Conservation (phyloP, 169 alveolate genomes). For the Eimeria acervulina region DNA sequence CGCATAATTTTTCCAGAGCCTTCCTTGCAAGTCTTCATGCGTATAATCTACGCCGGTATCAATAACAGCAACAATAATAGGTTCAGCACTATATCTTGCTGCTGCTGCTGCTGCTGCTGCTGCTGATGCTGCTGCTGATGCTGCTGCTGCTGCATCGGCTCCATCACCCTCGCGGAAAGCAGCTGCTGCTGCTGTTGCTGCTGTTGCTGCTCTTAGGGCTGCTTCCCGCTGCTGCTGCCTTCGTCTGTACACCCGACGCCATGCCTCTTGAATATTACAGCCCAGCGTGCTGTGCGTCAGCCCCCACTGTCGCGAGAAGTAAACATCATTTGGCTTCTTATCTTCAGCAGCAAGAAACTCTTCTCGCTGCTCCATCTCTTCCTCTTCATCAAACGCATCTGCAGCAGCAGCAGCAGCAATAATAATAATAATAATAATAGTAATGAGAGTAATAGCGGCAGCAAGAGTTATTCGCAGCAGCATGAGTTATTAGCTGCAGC, state of each 20-base stretch:
- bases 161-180: neutral
- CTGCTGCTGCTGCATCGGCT: slow-evolving; percentile 6
- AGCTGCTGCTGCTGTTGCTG: no score
- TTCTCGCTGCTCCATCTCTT: neutral
- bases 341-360: neutral
- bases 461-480: no score
- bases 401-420: no score
- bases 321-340: slow-evolving; percentile 41
- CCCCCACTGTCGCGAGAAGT: slow-evolving; percentile 73
- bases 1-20: slow-evolving; percentile 87
- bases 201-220: no score
- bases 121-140: neutral
- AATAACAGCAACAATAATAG: slow-evolving; percentile 69
- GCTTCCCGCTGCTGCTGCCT: slow-evolving; percentile 56
- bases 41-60: slow-evolving; percentile 88
- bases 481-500: no score
- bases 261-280: slow-evolving; percentile 32
- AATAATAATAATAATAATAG: neutral
- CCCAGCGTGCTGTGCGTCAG: neutral
- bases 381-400: neutral
- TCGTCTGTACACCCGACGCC: slow-evolving; percentile 51
- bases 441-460: neutral
- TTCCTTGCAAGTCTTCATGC: slow-evolving; percentile 86
- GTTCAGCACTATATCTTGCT: neutral
- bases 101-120: neutral